Conservation (phyloP, 495 filamentous ascomycete species). For the Penicillium coffeae region DNA sequence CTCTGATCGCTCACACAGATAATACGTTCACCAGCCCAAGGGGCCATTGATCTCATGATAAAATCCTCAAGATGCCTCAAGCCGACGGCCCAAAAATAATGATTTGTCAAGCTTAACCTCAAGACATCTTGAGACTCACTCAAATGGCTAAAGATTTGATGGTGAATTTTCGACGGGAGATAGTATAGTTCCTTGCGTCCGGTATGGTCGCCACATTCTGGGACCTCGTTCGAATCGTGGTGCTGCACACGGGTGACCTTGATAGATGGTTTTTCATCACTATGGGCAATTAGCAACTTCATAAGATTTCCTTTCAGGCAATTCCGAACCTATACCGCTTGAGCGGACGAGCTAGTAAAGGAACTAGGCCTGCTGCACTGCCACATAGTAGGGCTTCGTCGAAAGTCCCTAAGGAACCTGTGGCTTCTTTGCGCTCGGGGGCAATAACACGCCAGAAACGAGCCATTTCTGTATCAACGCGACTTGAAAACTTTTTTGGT, state of each 20-base stretch:
- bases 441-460: slow-evolving; percentile 16
- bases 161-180: slow-evolving; percentile 12
- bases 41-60: slow-evolving; percentile 8
- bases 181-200: background rate
- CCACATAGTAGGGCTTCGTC: slow-evolving; percentile 6
- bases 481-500: background rate
- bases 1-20: slow-evolving; percentile 9
- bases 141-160: slow-evolving; percentile 12
- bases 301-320: background rate
- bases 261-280: slow-evolving; percentile 9
- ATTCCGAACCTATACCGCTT: slow-evolving; percentile 5
- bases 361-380: slow-evolving; percentile 8
- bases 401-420: slow-evolving; percentile 6
- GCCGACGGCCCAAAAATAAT: slow-evolving; percentile 19
- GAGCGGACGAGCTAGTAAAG: slow-evolving; percentile 11
- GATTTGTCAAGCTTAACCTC: slow-evolving; percentile 10
- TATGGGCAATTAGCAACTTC: background rate
- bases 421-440: slow-evolving; percentile 11
- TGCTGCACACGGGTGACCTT: slow-evolving; percentile 11
- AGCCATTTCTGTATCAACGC: too few relatives aligned
- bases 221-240: slow-evolving; percentile 1
- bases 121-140: slow-evolving; percentile 10
- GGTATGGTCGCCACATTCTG: background rate
- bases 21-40: slow-evolving; percentile 16
- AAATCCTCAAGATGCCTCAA: slow-evolving; percentile 12